Evolutionary conservation across 225 moss, liverwort and hornwort species (phyloP), one percentile per base, ranked within the genome.

Genomic region (Climacium dendroides): DNA sequence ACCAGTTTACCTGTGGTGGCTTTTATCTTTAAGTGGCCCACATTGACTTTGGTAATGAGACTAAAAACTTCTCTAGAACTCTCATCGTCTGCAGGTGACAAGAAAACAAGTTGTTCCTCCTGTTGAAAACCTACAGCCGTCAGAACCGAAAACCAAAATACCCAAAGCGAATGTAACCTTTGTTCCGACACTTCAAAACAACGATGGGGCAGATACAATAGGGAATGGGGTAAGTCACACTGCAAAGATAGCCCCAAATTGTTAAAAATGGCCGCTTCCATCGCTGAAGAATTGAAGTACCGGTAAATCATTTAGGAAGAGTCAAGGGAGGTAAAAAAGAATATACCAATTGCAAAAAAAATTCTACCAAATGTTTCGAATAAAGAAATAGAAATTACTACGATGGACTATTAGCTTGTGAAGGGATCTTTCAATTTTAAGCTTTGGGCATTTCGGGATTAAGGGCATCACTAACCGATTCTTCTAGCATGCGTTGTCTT

Each of bases 11-110:
- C 89, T 87, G 88, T 23, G 74, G 84, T 74, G 82, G 87, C 80
- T 85, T 93, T 96, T 70, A 90, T 58, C 88, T 95, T 97, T 15
- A 88, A 89, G 69, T 93, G 88, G 52, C 95, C 89, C 54, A 98
- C 94, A 85, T 98, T 98, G n/a, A 95, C 95, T 97, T 96, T 98
- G 81, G 93, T 98, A 67, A 98, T 98, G 79, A 96, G 96, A 57
- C 91, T 89, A 35, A 98, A 94, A 70, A 98, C 94, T 79, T 98
- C 93, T 80, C 95, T 89, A 10, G 98, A 98, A 80, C 94, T 94
- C 83, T 98, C 96, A 90, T 97, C 97, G 67, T 98, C 96, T 63
- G 94, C 91, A 77, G 96, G 96, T 57, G 98, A 97, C 76, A 97
- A 80, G 59, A 96, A 95, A 55, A 90, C 75, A 39, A 90, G 91